Evolutionary conservation across 2,329 filamentous ascomycete genomes (phyloP).

Genomic region (Neonectria punicea): DNA sequence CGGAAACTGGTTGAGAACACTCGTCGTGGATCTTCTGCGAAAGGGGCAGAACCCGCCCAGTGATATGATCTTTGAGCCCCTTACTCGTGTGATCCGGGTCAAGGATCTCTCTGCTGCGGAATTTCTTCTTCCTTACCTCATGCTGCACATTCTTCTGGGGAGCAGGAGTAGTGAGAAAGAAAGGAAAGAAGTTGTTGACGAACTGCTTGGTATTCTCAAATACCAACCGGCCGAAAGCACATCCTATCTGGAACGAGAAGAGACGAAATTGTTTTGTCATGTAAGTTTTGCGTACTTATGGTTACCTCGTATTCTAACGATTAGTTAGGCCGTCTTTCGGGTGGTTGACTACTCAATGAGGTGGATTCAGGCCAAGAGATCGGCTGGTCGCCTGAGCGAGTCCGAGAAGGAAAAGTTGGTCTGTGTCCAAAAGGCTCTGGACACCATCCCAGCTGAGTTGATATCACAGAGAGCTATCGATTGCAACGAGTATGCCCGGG

Average conservation of each 20-base stretch:
- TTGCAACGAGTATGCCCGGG: slow-evolving; percentile 91
- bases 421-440: slow-evolving; percentile 62
- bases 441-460: slow-evolving; percentile 77
- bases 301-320: slow-evolving; percentile 27
- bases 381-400: slow-evolving; percentile 42
- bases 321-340: slow-evolving; percentile 80
- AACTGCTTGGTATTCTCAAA: slow-evolving; percentile 80
- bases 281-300: slow-evolving; percentile 58
- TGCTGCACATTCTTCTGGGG: slow-evolving; percentile 83
- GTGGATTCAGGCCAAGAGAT: slow-evolving; percentile 82
- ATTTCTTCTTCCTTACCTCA: slow-evolving; percentile 89
- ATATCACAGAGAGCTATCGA: slow-evolving; percentile 87
- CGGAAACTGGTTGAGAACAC: slow-evolving; percentile 80
- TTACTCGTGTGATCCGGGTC: slow-evolving; percentile 83
- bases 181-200: slow-evolving; percentile 72
- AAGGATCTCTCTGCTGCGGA: slow-evolving; percentile 88
- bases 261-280: slow-evolving; percentile 87
- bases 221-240: slow-evolving; percentile 63
- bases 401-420: slow-evolving; percentile 60
- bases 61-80: slow-evolving; percentile 80
- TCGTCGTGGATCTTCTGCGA: slow-evolving; percentile 85
- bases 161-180: slow-evolving; percentile 70
- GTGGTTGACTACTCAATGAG: slow-evolving; percentile 91
- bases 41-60: slow-evolving; percentile 80
- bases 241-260: slow-evolving; percentile 73